Evolutionary conservation across 192 early-diverging fungal genomes (phyloP).

Genomic region (Coemansia sp.): DNA sequence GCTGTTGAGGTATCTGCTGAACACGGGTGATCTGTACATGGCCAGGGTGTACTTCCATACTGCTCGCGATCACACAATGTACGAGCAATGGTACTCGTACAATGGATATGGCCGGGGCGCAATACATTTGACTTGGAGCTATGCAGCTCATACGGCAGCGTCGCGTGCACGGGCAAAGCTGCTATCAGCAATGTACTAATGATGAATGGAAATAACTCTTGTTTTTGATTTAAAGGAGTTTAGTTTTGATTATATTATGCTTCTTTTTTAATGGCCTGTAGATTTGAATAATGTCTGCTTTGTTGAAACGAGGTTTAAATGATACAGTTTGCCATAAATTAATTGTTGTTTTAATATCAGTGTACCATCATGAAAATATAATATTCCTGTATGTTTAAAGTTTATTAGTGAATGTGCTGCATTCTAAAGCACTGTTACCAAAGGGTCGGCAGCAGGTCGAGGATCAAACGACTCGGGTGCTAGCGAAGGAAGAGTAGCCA

Average conservation of each 20-base stretch:
- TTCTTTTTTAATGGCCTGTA: too few species aligned
- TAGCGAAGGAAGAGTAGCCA: constrained; percentile 12
- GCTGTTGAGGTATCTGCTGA: constrained; percentile 37
- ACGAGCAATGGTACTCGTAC: constrained; percentile 61
- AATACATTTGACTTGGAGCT: constrained; percentile 68
- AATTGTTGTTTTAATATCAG: too few species aligned
- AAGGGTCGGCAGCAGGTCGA: not conserved
- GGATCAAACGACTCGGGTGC: constrained; percentile 9
- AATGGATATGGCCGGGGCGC: constrained; percentile 62
- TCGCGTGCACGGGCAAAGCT: constrained; percentile 11
- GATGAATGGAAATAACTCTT: too few species aligned
- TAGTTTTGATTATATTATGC: too few species aligned
- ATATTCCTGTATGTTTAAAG: not conserved
- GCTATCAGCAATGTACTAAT: not conserved
- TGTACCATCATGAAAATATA: not conserved
- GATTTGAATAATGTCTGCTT: too few species aligned
- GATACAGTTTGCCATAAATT: too few species aligned
- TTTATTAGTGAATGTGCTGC: too few species aligned
- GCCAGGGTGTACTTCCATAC: constrained; percentile 55
- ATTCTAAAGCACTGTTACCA: constrained; percentile 5
- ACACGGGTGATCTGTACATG: constrained; percentile 57
- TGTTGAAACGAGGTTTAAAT: too few species aligned
- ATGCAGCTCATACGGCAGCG: constrained; percentile 53
- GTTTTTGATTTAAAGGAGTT: too few species aligned
- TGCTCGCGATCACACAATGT: constrained; percentile 49